Base-by-base conservation (phyloP, 140 eudicot genomes). In the Senecio squalidus region DNA sequence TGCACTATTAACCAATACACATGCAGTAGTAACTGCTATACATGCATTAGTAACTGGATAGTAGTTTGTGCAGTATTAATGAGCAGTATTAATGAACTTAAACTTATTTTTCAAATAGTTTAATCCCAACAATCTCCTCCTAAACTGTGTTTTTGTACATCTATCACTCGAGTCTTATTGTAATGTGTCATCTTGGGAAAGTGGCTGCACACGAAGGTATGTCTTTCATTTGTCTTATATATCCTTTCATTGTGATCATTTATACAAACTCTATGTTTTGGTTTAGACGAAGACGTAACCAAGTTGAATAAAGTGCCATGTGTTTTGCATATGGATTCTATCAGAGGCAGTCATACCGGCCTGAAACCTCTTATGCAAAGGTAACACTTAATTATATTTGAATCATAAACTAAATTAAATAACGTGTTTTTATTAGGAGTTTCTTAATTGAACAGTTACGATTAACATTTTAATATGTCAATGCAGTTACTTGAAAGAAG, bases 271-370 rank as follows among this genome's bases (percentile, higher is more conserved):
- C 39, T 52, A 43, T 53, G 16, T 41, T 52, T 29, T 23, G 10
- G 21, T 66, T 44, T 68, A 90, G 98, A 72, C 55, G 82, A 60
- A 58, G 83, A 78, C 41, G 56, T 55, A 9, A 50, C 28, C 43
- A 58, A 72, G 36, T 68, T 73, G 40, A 58, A 4, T 6, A 86
- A 71, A 78, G 84, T 81, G 45, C 95, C 98, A 18, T 90, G 98
- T 65, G 76, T 90, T 70, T 70, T 90, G 77, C 98, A 90, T 75
- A 90, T 90, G 98, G 98, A 90, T 78, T 83, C 98, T 65, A 56
- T 90, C 21, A 78, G 60, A 53, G 98, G 98, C 78, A 90, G 51
- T 68, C 98, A 90, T 69, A 48, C 71, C 21, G 95, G 88, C 67
- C 76, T 90, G 21, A 86, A 83, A 75, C 75, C 46, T 53, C 91